Conservation (phyloP, 768 basidiomycete species). For the Hortiboletus flavorubellus region DNA sequence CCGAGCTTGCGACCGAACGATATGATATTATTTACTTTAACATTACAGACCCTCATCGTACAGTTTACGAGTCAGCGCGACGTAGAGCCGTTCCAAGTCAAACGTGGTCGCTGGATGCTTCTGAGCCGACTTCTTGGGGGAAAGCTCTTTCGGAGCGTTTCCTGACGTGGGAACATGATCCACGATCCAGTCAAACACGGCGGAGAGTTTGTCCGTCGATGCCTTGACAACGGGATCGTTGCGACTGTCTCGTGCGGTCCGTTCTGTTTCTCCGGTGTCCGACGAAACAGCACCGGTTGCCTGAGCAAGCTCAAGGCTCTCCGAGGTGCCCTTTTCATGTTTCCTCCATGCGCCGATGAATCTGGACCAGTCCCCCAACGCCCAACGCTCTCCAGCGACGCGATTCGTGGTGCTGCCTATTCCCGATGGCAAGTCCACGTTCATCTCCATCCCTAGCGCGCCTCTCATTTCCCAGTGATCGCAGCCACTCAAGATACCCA, state of each 20-base stretch:
- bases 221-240: constrained; percentile 58
- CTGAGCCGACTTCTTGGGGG: constrained; percentile 27
- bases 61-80: constrained; percentile 84
- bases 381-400: constrained; percentile 43
- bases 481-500: constrained; percentile 83
- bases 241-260: constrained; percentile 28
- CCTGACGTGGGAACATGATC: constrained; percentile 56
- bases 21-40: not conserved
- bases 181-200: constrained; percentile 76
- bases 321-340: constrained; percentile 44
- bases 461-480: constrained; percentile 98
- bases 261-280: constrained; percentile 14
- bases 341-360: constrained; percentile 61
- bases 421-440: constrained; percentile 54
- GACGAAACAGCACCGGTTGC: constrained; percentile 9
- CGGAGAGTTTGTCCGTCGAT: constrained; percentile 69
- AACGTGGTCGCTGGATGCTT: constrained; percentile 62
- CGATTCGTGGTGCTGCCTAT: constrained; percentile 37
- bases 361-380: constrained; percentile 53
- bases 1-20: not conserved
- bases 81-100: constrained; percentile 86
- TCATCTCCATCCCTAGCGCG: constrained; percentile 71
- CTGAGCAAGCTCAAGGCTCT: constrained; percentile 30
- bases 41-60: constrained; percentile 84
- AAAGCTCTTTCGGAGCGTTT: constrained; percentile 16